A percentile compares a stretch with the other conserved stretches of the same genome.
phyloP scores from a whole-genome alignment of 495 filamentous ascomycete species.

The Cercophora newfieldiana region DNA sequence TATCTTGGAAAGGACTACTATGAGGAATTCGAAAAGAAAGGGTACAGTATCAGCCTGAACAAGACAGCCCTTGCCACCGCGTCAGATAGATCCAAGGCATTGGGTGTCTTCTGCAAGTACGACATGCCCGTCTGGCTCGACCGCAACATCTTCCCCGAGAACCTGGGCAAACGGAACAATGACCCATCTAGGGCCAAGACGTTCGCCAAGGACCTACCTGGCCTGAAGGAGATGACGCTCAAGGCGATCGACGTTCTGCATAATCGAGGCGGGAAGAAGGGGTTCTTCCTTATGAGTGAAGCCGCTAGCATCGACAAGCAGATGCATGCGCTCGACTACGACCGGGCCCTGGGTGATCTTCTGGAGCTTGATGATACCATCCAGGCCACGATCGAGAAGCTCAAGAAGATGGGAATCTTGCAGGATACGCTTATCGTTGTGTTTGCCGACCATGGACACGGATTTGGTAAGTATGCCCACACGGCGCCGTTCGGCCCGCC shows the following conservation, averaged over 20 bases:
- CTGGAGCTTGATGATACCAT: slow-evolving; percentile 76
- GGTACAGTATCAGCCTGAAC: slow-evolving; percentile 65
- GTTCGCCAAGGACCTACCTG: slow-evolving; percentile 65
- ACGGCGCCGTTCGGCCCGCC: not conserved
- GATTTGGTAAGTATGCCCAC: slow-evolving; percentile 50
- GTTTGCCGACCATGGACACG: slow-evolving; percentile 76
- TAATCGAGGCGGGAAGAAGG: slow-evolving; percentile 59
- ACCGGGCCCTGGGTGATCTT: slow-evolving; percentile 71
- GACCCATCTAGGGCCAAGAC: slow-evolving; percentile 58
- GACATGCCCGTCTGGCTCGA: slow-evolving; percentile 73
- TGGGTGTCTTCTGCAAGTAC: slow-evolving; percentile 67
- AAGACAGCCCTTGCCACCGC: slow-evolving; percentile 60
- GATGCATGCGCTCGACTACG: slow-evolving; percentile 76
- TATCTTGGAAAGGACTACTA: slow-evolving; percentile 66
- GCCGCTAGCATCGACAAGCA: slow-evolving; percentile 77
- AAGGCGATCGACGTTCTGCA: slow-evolving; percentile 73
- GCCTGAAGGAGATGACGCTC: slow-evolving; percentile 77
- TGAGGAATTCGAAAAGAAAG: slow-evolving; percentile 61
- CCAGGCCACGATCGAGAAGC: slow-evolving; percentile 62
- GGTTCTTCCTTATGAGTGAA: slow-evolving; percentile 77
- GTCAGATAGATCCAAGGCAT: slow-evolving; percentile 54
- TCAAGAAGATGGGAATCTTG: slow-evolving; percentile 54
- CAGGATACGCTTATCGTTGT: slow-evolving; percentile 70
- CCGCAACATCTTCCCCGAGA: slow-evolving; percentile 66
- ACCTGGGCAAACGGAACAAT: slow-evolving; percentile 60